Conservation (phyloP, 495 filamentous ascomycete genomes). For the Cryomyces minteri region DNA sequence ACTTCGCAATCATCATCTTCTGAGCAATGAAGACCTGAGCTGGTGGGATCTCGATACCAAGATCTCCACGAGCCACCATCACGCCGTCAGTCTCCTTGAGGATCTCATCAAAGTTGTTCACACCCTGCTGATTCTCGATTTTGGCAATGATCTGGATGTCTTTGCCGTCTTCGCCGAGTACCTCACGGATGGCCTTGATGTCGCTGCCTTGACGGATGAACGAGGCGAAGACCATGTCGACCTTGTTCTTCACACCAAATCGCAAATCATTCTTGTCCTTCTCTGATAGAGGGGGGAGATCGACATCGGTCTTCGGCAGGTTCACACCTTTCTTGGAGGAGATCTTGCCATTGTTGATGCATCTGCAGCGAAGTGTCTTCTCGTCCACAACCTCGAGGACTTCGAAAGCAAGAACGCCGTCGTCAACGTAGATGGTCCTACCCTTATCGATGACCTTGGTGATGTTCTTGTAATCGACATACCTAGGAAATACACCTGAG, state of each 20-base stretch:
- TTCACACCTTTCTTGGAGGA: conserved; percentile 98
- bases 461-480: conserved; percentile 99
- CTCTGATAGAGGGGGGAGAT: conserved; percentile 93
- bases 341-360: conserved; percentile 94
- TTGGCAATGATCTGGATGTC: conserved; percentile 99
- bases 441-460: conserved; percentile 91
- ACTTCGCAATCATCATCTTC: conserved; percentile 99
- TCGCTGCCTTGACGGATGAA: conserved; percentile 90
- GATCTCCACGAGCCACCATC: conserved; percentile 97
- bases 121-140: conserved; percentile 98
- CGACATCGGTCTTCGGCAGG: conserved; percentile 94
- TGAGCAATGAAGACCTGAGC: conserved; percentile 97
- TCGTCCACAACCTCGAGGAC: conserved; percentile 76
- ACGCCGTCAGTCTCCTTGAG: conserved; percentile 92
- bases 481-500: conserved; percentile 33
- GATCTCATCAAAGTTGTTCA: conserved; percentile 98
- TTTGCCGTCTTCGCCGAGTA: conserved; percentile 80
- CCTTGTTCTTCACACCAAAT: conserved; percentile 94
- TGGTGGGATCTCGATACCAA: conserved; percentile 96
- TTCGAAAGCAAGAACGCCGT: conserved; percentile 90
- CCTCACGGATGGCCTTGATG: conserved; percentile 77
- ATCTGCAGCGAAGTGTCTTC: conserved; percentile 65
- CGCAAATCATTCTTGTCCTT: conserved; percentile 86
- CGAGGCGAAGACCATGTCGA: conserved; percentile 98
- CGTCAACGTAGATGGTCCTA: conserved; percentile 94